phyloP scores from a whole-genome alignment of 345 rosid species.

The Trapa bicornis region DNA sequence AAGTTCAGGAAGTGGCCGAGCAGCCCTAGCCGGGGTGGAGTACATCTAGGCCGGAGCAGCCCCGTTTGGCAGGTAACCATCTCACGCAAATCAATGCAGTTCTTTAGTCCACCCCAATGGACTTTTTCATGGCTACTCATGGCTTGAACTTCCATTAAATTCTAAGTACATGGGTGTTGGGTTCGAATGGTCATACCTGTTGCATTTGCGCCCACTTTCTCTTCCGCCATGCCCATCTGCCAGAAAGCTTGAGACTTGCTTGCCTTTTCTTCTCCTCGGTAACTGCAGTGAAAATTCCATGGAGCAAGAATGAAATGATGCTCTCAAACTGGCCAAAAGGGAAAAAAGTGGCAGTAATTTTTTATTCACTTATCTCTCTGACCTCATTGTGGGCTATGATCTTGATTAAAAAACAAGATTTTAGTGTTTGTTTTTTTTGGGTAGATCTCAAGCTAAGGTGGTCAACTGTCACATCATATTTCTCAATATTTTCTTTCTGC shows the following conservation, averaged over 20 bases:
- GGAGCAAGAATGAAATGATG: no score
- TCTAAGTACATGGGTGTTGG: no score
- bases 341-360: background rate
- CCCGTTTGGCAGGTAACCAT: conserved; percentile 60
- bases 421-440: background rate
- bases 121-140: no score
- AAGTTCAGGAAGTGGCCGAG: conserved; percentile 52
- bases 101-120: no score
- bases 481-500: background rate
- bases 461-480: background rate
- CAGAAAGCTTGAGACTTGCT: no score
- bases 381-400: background rate
- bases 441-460: background rate
- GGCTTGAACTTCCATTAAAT: no score
- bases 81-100: no score
- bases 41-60: conserved; percentile 57
- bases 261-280: background rate
- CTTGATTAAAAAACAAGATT: background rate
- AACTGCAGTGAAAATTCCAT: background rate
- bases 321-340: no score
- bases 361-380: background rate
- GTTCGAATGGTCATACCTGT: no score
- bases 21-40: conserved; percentile 55
- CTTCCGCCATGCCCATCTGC: no score
- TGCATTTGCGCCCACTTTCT: no score